Percentiles rank a stretch among this genome's conserved stretches.
phyloP scores from a whole-genome alignment of 139 green algal genomes.

The Chlamydomonas sphaeroides region DNA sequence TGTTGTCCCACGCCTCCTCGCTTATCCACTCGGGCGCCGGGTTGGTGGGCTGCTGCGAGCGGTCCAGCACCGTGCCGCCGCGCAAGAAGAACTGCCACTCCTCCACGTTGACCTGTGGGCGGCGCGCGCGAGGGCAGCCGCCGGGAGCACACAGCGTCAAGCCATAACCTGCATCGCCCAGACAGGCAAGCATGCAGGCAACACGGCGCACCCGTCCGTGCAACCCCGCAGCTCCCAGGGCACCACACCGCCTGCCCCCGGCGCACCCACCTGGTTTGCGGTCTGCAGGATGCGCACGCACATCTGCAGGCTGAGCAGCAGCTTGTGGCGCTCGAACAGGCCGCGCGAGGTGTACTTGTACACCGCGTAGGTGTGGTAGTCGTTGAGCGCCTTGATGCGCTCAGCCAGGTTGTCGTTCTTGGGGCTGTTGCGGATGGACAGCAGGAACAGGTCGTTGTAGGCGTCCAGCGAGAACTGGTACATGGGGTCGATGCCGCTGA shows the following conservation, averaged over 20 bases:
- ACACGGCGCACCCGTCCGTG: too few relatives aligned
- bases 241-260: too few relatives aligned
- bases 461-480: constrained; percentile 92
- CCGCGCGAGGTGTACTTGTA: constrained; percentile 87
- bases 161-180: too few relatives aligned
- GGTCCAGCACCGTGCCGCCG: constrained; percentile 80
- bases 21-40: constrained; percentile 76
- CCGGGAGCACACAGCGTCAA: neutral
- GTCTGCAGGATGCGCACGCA: constrained; percentile 75
- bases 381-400: constrained; percentile 85
- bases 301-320: constrained; percentile 91
- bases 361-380: constrained; percentile 88
- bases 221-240: too few relatives aligned
- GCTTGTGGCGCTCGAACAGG: constrained; percentile 91
- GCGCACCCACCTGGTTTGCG: constrained; percentile 52
- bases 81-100: constrained; percentile 89
- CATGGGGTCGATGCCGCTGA: constrained; percentile 84
- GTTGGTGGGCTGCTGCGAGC: constrained; percentile 70
- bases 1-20: constrained; percentile 84
- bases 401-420: constrained; percentile 67
- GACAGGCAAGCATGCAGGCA: too few relatives aligned
- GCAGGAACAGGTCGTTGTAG: constrained; percentile 85
- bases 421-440: constrained; percentile 67
- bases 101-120: constrained; percentile 74
- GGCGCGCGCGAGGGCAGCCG: neutral